Evolutionary conservation across 2,329 filamentous ascomycete genomes (phyloP).

Genomic region (Alternaria dauci): DNA sequence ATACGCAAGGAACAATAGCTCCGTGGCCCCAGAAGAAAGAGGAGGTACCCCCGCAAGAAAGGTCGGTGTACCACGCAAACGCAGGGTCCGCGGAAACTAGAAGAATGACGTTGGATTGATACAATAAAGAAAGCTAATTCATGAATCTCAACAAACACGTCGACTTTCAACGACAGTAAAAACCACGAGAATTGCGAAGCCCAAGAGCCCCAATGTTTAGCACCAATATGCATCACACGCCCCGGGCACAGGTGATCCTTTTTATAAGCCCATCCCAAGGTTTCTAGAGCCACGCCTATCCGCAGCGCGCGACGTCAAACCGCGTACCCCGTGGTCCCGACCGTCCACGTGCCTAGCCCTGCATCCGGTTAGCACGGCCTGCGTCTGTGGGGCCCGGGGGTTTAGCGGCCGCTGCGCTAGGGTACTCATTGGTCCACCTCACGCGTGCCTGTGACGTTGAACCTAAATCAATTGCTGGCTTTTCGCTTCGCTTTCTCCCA

Average conservation of each 20-base stretch:
- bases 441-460: constrained; percentile 13
- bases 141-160: not conserved
- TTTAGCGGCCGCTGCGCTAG: constrained; percentile 9
- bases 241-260: not conserved
- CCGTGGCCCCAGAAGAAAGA: not conserved
- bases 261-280: not conserved
- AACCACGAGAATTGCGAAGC: not conserved
- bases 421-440: constrained; percentile 10
- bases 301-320: constrained; percentile 7
- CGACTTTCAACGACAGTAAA: not conserved
- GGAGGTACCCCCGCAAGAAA: not conserved
- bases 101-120: constrained; percentile 18
- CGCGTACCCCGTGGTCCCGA: constrained; percentile 8
- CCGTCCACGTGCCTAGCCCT: constrained; percentile 6
- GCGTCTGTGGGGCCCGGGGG: not conserved
- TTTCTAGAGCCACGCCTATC: not conserved
- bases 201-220: not conserved
- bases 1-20: not conserved
- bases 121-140: constrained; percentile 1
- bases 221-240: not conserved
- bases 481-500: not conserved
- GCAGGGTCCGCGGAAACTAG: constrained; percentile 4
- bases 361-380: not conserved
- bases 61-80: constrained; percentile 3
- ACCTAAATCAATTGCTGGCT: constrained; percentile 1